Conservation (phyloP, 1,139 yeast genomes). For the Diutina rugosa region DNA sequence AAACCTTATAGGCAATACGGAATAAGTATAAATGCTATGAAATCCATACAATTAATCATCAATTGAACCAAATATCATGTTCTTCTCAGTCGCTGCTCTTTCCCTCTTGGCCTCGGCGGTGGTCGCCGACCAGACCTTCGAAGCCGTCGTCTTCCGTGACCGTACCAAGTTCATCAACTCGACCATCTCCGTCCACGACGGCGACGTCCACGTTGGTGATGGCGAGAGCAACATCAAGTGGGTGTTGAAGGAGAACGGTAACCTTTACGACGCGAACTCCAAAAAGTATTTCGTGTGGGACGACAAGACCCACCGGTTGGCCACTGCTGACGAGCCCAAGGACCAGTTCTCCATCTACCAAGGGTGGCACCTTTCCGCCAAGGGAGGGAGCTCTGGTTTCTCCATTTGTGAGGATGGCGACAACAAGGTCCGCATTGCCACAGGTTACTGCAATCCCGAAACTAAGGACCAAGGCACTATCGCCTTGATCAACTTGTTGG, state of each 20-base stretch:
- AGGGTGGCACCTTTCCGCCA: too few species aligned
- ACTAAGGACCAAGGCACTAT: too few species aligned
- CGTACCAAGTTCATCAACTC: slow-evolving; percentile 8
- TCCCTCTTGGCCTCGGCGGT: slow-evolving; percentile 10
- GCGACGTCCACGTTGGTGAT: background rate
- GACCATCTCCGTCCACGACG: background rate
- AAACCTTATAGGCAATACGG: too few species aligned
- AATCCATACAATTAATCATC: too few species aligned
- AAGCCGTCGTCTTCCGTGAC: slow-evolving; percentile 12
- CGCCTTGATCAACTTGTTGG: too few species aligned
- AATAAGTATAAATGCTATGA: too few species aligned
- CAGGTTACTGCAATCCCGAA: too few species aligned
- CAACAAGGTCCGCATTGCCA: too few species aligned
- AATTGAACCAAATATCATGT: too few species aligned
- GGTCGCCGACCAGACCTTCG: slow-evolving; percentile 12
- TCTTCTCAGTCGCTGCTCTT: too few species aligned
- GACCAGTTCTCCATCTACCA: background rate
- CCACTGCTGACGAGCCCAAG: background rate
- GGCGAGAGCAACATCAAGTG: background rate
- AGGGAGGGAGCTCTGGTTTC: too few species aligned
- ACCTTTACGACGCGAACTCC: background rate
- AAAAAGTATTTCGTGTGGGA: background rate
- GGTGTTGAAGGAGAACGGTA: background rate
- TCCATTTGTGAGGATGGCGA: too few species aligned
- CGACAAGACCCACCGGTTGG: background rate